Conservation (phyloP, 1,284 basidiomycete species). For the Pholiota adiposa region DNA sequence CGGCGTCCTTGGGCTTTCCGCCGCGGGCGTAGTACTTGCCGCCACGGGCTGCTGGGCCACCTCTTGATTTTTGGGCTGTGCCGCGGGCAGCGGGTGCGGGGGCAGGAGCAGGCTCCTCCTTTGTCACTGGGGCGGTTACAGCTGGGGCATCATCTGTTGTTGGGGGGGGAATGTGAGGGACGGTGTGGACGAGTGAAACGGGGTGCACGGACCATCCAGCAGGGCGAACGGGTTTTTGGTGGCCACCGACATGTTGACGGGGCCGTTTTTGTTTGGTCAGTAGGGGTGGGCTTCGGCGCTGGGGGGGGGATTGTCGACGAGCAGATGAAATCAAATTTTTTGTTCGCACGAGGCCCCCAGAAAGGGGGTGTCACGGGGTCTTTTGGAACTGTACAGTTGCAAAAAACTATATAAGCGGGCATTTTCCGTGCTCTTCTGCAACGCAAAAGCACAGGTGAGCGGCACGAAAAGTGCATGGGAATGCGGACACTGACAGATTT, state of each 20-base stretch:
- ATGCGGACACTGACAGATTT: slow-evolving; percentile 11
- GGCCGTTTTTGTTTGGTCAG: slow-evolving; percentile 56
- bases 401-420: slow-evolving; percentile 26
- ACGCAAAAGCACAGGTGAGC: slow-evolving; percentile 70
- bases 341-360: slow-evolving; percentile 32
- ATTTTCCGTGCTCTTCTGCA: slow-evolving; percentile 24
- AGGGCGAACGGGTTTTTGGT: slow-evolving; percentile 82
- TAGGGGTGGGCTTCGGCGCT: slow-evolving; percentile 24
- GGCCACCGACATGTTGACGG: slow-evolving; percentile 87
- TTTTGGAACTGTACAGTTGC: slow-evolving; percentile 57
- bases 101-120: slow-evolving; percentile 43
- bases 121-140: slow-evolving; percentile 34
- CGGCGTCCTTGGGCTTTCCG: slow-evolving; percentile 49
- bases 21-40: slow-evolving; percentile 79
- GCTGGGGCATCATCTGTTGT: slow-evolving; percentile 56
- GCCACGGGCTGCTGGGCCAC: slow-evolving; percentile 70
- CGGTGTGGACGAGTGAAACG: slow-evolving; percentile 13
- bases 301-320: slow-evolving; percentile 23
- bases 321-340: slow-evolving; percentile 17
- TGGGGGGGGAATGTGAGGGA: slow-evolving; percentile 24
- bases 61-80: slow-evolving; percentile 48
- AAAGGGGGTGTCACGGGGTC: slow-evolving; percentile 43
- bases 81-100: slow-evolving; percentile 47
- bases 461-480: too few relatives aligned
- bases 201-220: slow-evolving; percentile 63